Conservation (phyloP, 2,329 filamentous ascomycete species). For the Periglandula ipomoeae region DNA sequence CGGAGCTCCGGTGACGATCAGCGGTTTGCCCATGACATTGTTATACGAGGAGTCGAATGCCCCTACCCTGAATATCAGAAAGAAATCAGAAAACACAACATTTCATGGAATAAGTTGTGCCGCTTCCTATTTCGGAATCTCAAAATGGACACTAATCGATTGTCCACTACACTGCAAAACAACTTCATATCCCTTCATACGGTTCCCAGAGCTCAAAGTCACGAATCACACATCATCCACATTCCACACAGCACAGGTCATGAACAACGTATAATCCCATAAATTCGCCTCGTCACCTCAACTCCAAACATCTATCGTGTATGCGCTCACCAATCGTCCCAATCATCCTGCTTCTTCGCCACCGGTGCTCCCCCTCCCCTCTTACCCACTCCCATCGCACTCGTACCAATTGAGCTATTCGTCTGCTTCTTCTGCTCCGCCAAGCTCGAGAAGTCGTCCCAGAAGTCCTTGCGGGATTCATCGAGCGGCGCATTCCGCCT, state of each 20-base stretch:
- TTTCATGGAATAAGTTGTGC: too few relatives aligned
- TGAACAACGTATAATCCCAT: constrained; percentile 11
- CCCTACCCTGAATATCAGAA: too few relatives aligned
- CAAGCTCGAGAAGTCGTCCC: constrained; percentile 77
- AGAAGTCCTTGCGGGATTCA: constrained; percentile 72
- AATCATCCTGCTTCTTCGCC: constrained; percentile 42
- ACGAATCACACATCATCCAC: too few relatives aligned
- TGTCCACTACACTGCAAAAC: too few relatives aligned
- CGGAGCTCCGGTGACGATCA: background rate
- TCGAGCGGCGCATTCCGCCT: constrained; percentile 35
- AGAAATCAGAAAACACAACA: too few relatives aligned
- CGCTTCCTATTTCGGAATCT: too few relatives aligned
- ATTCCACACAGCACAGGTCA: constrained; percentile 8
- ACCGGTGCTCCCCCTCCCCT: constrained; percentile 24
- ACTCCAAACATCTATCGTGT: constrained; percentile 4
- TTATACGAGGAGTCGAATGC: too few relatives aligned
- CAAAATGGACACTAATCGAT: too few relatives aligned
- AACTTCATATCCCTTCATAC: too few relatives aligned
- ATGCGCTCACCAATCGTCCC: constrained; percentile 50
- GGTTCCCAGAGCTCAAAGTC: too few relatives aligned
- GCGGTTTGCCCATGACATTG: too few relatives aligned
- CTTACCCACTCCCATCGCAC: constrained; percentile 48
- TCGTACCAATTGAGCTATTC: constrained; percentile 46
- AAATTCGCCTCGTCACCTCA: constrained; percentile 14
- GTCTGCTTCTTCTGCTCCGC: constrained; percentile 45